A percentile compares a stretch with the other conserved stretches of the same genome.
Evolutionary conservation across 106 monocot species (phyloP).

Genomic region (Platanthera guangdongensis): DNA sequence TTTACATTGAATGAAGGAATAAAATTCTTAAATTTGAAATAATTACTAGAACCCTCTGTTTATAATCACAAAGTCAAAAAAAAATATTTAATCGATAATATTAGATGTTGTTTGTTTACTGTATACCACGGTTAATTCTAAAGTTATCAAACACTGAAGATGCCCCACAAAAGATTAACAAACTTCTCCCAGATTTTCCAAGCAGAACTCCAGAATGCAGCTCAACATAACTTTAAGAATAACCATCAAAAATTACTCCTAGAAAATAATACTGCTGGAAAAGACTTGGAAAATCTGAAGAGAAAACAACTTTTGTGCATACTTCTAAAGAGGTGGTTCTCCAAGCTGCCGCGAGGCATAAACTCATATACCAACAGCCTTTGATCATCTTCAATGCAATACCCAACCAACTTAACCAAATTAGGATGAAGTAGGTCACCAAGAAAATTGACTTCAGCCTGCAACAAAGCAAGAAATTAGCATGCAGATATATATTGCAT

Average conservation of each 20-base stretch:
- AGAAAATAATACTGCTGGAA: neutral
- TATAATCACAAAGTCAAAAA: too few species aligned
- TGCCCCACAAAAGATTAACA: neutral
- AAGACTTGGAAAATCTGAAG: neutral
- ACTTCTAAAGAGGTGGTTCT: constrained; percentile 78
- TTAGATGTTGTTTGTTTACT: too few species aligned
- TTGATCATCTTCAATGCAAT: constrained; percentile 77
- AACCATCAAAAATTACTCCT: neutral
- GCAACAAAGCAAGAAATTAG: constrained; percentile 10
- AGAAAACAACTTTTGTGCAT: constrained; percentile 13
- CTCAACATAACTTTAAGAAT: neutral
- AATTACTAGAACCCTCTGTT: too few species aligned
- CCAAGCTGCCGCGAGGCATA: constrained; percentile 73
- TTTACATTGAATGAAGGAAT: too few species aligned
- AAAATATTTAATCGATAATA: too few species aligned
- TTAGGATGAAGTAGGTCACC: constrained; percentile 71
- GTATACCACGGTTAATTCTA: neutral
- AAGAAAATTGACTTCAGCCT: constrained; percentile 84
- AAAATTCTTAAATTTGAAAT: too few species aligned
- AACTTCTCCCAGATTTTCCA: neutral
- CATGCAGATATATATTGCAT: neutral
- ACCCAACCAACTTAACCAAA: constrained; percentile 66
- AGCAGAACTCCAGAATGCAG: neutral
- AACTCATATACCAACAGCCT: constrained; percentile 66
- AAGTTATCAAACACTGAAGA: neutral